Base-by-base conservation (phyloP, 345 rosid species). In the Eucalyptus marginata region DNA sequence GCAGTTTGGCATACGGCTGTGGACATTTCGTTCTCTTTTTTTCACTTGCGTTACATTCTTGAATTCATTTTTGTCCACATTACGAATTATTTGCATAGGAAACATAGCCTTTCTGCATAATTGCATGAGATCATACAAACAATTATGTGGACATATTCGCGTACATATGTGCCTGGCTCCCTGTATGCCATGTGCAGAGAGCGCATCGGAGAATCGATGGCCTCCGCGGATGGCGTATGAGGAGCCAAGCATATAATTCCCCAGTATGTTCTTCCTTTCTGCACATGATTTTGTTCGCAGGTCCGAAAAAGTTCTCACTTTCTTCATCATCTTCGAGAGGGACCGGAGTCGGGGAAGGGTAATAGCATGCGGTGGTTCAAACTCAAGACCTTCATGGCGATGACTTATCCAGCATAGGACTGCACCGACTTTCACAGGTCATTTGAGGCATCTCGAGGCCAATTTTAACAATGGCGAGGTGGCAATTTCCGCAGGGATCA, bases 121-220 rank as follows among this genome's bases (percentile, higher is more conserved):
- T 36, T 76, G 47, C 83, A 76, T 76, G 83, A 76, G 83, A 36
- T 40, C 47, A 36, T 36, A 36, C 46, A 4, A 33, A 36, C 83
- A 76, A 22, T 20, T 36, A 40, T 18, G 83, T 27, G 83, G 83
- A 76, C 83, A 76, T 76, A 76, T 20, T 76, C 7, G 83, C 58
- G 87, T 86, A 44, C 46, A 93, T 90, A 91, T 95, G 92, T 96
- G 98, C 99, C 99, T 97, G 99, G 99, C 99, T 97, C 99, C 99
- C 99, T 97, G 99, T 97, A 97, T 97, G 99, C 99, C 99, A 97
- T 96, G 93, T 93, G 94, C 94, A 92, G 92, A 94, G 94, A 92
- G 92, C 93, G 89, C 94, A 92, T 91, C 96, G 95, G 91, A 90
- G 31, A 54, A 86, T 92, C 96, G 97, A 92, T 91, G 96, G 94